Conservation (phyloP, 257 asterid genomes). For the Agastache rugosa region DNA sequence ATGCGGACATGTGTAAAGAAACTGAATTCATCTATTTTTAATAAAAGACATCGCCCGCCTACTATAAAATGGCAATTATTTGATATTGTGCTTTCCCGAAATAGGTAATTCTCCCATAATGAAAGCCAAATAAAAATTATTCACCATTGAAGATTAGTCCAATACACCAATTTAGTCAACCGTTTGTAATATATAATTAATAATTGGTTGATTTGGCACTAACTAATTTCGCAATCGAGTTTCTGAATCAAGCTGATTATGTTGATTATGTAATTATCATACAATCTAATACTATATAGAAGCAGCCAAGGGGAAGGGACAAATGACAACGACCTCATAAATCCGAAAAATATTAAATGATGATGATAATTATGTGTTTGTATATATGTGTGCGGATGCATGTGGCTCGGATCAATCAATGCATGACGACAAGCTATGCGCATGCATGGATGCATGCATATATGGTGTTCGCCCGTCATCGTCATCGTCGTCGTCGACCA, state of each 20-base stretch:
- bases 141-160: too few relatives aligned
- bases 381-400: neutral
- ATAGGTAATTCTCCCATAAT: too few relatives aligned
- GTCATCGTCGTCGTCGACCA: constrained; percentile 3
- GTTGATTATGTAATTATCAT: neutral
- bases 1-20: too few relatives aligned
- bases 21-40: too few relatives aligned
- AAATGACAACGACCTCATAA: constrained; percentile 15
- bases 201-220: neutral
- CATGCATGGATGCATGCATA: constrained; percentile 47
- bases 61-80: too few relatives aligned
- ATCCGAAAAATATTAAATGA: neutral
- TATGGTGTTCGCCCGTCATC: constrained; percentile 2
- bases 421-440: constrained; percentile 42
- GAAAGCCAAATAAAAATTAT: too few relatives aligned
- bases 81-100: too few relatives aligned
- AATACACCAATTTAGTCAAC: too few relatives aligned
- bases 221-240: too few relatives aligned
- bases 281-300: neutral
- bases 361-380: neutral
- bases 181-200: too few relatives aligned
- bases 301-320: constrained; percentile 30
- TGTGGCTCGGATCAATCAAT: constrained; percentile 34
- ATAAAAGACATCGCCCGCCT: too few relatives aligned
- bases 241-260: neutral